Percentiles rank a stretch among this genome's conserved stretches.
These are phyloP conservation scores for Hirsutella rhossiliensis DNA, from an alignment of 2,329 filamentous ascomycete species.

Conservation along the genomic window DNA sequence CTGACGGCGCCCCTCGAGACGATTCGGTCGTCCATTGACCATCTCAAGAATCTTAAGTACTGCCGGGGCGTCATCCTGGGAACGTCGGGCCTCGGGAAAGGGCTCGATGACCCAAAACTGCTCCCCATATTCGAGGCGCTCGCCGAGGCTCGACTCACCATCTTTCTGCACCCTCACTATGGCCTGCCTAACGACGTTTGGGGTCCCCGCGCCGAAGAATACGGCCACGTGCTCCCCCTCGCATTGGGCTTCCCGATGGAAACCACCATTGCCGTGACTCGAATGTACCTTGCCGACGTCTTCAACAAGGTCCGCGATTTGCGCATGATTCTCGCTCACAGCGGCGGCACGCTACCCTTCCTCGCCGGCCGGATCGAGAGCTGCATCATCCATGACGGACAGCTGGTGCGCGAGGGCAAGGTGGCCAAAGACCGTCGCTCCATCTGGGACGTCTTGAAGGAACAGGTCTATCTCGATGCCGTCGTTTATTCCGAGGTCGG, in stretches of 20 bases:
- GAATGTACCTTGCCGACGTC: constrained; percentile 79
- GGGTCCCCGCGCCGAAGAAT: constrained; percentile 58
- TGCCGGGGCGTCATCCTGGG: constrained; percentile 83
- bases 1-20: constrained; percentile 53
- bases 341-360: constrained; percentile 80
- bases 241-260: constrained; percentile 84
- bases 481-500: constrained; percentile 72
- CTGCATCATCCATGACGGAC: constrained; percentile 72
- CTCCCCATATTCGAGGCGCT: constrained; percentile 62
- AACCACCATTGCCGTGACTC: constrained; percentile 78
- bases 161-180: constrained; percentile 90
- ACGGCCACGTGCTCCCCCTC: constrained; percentile 78
- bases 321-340: constrained; percentile 72
- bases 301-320: constrained; percentile 65
- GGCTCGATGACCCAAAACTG: constrained; percentile 65
- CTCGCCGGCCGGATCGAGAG: constrained; percentile 80
- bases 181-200: constrained; percentile 72
- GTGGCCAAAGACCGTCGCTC: constrained; percentile 33
- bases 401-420: constrained; percentile 54
- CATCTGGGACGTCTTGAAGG: constrained; percentile 44
- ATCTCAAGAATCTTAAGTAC: constrained; percentile 49
- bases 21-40: constrained; percentile 52
- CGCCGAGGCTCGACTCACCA: constrained; percentile 47
- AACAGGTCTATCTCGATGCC: constrained; percentile 79
- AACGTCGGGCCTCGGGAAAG: constrained; percentile 66